Conservation (phyloP, 2,329 filamentous ascomycete genomes). For the Ophiostoma populinum region DNA sequence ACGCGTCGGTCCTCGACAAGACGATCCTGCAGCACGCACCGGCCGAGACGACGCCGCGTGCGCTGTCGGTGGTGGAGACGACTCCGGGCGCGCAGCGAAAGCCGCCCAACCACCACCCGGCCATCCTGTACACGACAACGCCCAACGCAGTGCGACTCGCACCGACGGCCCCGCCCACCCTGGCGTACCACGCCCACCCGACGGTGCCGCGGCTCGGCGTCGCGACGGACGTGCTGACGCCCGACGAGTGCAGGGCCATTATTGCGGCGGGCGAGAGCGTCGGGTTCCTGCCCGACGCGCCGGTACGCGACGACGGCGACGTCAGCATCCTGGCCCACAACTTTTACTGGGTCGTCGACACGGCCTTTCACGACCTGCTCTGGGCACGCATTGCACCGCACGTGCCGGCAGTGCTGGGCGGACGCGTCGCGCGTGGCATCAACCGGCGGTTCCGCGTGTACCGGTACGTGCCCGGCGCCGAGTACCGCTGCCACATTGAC, state of each 20-base stretch:
- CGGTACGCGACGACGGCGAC: slow-evolving; percentile 47
- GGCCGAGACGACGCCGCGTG: slow-evolving; percentile 17
- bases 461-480: slow-evolving; percentile 53
- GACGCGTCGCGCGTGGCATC: slow-evolving; percentile 41
- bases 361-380: slow-evolving; percentile 41
- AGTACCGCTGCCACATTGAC: slow-evolving; percentile 54
- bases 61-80: slow-evolving; percentile 42
- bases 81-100: slow-evolving; percentile 43
- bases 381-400: slow-evolving; percentile 44
- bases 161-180: slow-evolving; percentile 21
- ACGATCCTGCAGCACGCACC: slow-evolving; percentile 30
- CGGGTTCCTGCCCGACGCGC: slow-evolving; percentile 50
- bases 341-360: slow-evolving; percentile 56
- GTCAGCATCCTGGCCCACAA: slow-evolving; percentile 52
- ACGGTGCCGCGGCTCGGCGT: slow-evolving; percentile 44
- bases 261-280: slow-evolving; percentile 49
- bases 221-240: slow-evolving; percentile 40
- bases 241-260: slow-evolving; percentile 45
- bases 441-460: slow-evolving; percentile 58
- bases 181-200: slow-evolving; percentile 42
- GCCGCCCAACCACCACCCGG: slow-evolving; percentile 49
- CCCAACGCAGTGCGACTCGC: slow-evolving; percentile 38
- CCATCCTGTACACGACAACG: slow-evolving; percentile 44
- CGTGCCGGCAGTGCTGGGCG: slow-evolving; percentile 36
- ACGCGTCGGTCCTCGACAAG: slow-evolving; percentile 40